phyloP scores from a whole-genome alignment of 2,329 filamentous ascomycete species.

The Scopulariopsis brevicaulis region DNA sequence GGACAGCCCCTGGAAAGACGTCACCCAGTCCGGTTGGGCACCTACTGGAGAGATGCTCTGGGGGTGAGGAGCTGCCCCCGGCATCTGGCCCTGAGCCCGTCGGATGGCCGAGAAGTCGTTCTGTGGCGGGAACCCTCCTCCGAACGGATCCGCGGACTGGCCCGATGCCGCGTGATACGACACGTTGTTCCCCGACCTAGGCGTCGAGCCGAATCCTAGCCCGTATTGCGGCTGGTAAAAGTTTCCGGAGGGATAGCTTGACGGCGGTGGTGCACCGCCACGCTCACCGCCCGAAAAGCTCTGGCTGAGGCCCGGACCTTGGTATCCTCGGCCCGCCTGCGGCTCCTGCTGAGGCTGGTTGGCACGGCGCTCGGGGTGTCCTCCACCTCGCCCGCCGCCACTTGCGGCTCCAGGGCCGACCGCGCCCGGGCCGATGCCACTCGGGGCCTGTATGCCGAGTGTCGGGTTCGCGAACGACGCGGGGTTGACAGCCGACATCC shows the following conservation, averaged over 20 bases:
- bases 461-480: conserved; percentile 82
- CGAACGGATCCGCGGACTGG: conserved; percentile 1
- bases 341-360: conserved; percentile 21
- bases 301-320: background rate
- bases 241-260: conserved; percentile 1
- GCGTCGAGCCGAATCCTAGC: background rate
- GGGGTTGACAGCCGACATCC: conserved; percentile 99
- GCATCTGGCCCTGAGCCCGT: conserved; percentile 8
- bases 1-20: conserved; percentile 59
- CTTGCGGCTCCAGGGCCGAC: conserved; percentile 28
- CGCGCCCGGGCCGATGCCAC: conserved; percentile 53
- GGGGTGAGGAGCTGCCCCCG: conserved; percentile 20
- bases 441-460: conserved; percentile 58
- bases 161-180: background rate
- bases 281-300: conserved; percentile 1
- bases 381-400: conserved; percentile 34
- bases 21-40: conserved; percentile 47
- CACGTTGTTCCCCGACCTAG: background rate
- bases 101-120: conserved; percentile 1
- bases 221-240: conserved; percentile 6
- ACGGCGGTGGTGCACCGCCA: background rate
- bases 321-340: conserved; percentile 2
- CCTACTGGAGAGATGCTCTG: conserved; percentile 29
- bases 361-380: conserved; percentile 36
- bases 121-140: conserved; percentile 4